A percentile compares a stretch with the other conserved stretches of the same genome.
phyloP scores from a whole-genome alignment of 2,329 filamentous ascomycete genomes.

The Aspergillus cejpii region DNA sequence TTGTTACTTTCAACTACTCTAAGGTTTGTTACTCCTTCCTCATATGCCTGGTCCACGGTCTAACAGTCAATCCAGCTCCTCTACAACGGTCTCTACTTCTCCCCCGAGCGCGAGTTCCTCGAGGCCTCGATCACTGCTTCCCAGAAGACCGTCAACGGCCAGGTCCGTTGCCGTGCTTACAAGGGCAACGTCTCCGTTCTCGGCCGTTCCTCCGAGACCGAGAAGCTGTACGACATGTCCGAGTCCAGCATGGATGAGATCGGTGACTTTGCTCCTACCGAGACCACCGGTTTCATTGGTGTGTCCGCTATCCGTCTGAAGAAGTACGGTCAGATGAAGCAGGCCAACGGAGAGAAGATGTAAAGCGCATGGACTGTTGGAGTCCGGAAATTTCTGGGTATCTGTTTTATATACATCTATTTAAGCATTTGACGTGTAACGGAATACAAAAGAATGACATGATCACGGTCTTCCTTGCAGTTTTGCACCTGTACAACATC shows the following conservation, averaged over 20 bases:
- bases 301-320: conserved; percentile 31
- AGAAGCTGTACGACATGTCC: conserved; percentile 62
- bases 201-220: conserved; percentile 53
- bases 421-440: conserved; percentile 10
- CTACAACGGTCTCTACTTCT: conserved; percentile 49
- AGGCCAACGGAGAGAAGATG: conserved; percentile 30
- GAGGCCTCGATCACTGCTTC: conserved; percentile 57
- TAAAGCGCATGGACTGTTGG: conserved; percentile 11
- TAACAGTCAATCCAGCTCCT: background rate
- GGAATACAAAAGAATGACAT: conserved; percentile 8
- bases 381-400: background rate
- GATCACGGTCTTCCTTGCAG: conserved; percentile 1
- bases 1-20: conserved; percentile 59
- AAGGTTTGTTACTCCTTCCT: conserved; percentile 45
- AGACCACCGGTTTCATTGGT: conserved; percentile 58
- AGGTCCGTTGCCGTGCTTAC: conserved; percentile 58
- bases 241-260: conserved; percentile 66
- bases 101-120: conserved; percentile 63
- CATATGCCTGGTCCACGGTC: background rate
- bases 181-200: conserved; percentile 56
- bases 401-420: conserved; percentile 3
- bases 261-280: conserved; percentile 59
- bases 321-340: conserved; percentile 42
- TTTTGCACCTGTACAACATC: background rate
- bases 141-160: conserved; percentile 55